These are phyloP conservation scores for Arachnomyces sp. DNA, from an alignment of 2,329 filamentous ascomycete genomes.

Conservation along the genomic window DNA sequence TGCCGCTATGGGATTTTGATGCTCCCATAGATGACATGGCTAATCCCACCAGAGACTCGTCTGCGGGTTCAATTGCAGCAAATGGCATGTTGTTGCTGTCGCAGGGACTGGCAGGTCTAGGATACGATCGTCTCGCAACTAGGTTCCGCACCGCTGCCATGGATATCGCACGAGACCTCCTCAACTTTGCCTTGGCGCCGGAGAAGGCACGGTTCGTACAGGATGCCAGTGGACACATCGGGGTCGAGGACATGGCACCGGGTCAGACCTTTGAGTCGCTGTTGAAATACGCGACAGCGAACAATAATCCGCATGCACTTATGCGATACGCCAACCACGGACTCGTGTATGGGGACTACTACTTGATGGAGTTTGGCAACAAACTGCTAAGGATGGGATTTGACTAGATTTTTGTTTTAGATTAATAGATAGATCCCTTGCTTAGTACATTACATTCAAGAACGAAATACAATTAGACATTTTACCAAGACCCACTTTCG, in stretches of 20 bases:
- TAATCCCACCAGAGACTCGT: too few species aligned
- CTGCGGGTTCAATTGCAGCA: slow-evolving; percentile 35
- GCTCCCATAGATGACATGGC: slow-evolving; percentile 19
- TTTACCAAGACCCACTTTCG: too few species aligned
- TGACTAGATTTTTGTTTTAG: slow-evolving; percentile 5
- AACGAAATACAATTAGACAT: slow-evolving; percentile 7
- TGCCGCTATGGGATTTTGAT: slow-evolving; percentile 36
- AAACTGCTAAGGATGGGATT: slow-evolving; percentile 26
- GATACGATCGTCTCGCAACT: neutral
- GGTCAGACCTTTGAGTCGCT: slow-evolving; percentile 29
- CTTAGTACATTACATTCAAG: slow-evolving; percentile 5
- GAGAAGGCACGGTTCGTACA: slow-evolving; percentile 1
- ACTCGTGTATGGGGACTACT: slow-evolving; percentile 39
- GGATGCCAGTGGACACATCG: slow-evolving; percentile 1
- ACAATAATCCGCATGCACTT: slow-evolving; percentile 31
- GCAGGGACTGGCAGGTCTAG: slow-evolving; percentile 15
- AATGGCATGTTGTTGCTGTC: slow-evolving; percentile 36
- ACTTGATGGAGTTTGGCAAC: slow-evolving; percentile 36
- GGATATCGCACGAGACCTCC: slow-evolving; percentile 9
- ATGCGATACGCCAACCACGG: slow-evolving; percentile 34
- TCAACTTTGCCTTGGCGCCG: slow-evolving; percentile 1
- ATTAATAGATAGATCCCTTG: slow-evolving; percentile 8
- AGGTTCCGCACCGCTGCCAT: slow-evolving; percentile 8
- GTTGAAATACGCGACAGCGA: slow-evolving; percentile 31
- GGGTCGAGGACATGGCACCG: slow-evolving; percentile 15